These are phyloP conservation scores for Aegilops bicornis DNA, from an alignment of 176 grass and related monocot genomes.

Conservation along the genomic window DNA sequence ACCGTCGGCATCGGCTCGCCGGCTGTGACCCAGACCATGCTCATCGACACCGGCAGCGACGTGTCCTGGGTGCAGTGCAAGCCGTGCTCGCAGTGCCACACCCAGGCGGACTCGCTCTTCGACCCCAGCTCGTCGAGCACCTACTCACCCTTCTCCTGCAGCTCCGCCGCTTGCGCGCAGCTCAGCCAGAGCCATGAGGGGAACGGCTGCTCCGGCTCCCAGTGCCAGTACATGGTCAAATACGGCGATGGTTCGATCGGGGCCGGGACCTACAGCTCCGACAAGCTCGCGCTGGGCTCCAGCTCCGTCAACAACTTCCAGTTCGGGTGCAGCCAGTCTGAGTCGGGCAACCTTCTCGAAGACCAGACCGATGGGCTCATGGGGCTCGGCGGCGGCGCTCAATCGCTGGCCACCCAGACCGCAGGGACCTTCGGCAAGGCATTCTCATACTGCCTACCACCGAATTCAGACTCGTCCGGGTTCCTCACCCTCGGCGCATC, in stretches of 20 bases:
- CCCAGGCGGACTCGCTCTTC: constrained; percentile 48
- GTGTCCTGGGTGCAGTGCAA: constrained; percentile 72
- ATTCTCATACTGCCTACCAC: constrained; percentile 75
- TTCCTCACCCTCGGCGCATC: constrained; percentile 52
- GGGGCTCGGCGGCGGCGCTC: too few species aligned
- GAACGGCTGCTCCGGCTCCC: neutral
- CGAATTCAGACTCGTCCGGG: constrained; percentile 15
- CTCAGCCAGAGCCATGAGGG: neutral
- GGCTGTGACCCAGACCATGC: constrained; percentile 29
- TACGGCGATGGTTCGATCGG: constrained; percentile 48
- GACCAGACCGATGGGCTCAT: too few species aligned
- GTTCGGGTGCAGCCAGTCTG: constrained; percentile 51
- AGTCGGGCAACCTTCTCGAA: too few species aligned
- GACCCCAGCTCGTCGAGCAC: constrained; percentile 33
- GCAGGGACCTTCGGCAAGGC: constrained; percentile 27
- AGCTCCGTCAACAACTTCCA: constrained; percentile 19
- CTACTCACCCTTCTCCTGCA: constrained; percentile 60
- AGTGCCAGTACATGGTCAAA: constrained; percentile 50
- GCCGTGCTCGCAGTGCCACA: constrained; percentile 47
- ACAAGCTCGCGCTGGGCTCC: constrained; percentile 41
- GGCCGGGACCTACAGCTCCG: constrained; percentile 41
- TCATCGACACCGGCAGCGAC: constrained; percentile 74
- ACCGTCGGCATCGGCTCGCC: constrained; percentile 47
- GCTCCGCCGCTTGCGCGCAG: constrained; percentile 14
- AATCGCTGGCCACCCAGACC: neutral